A percentile compares a stretch with the other conserved stretches of the same genome.
Evolutionary conservation across 2,329 filamentous ascomycete genomes (phyloP).

Genomic region (Biscogniauxia mediterranea): DNA sequence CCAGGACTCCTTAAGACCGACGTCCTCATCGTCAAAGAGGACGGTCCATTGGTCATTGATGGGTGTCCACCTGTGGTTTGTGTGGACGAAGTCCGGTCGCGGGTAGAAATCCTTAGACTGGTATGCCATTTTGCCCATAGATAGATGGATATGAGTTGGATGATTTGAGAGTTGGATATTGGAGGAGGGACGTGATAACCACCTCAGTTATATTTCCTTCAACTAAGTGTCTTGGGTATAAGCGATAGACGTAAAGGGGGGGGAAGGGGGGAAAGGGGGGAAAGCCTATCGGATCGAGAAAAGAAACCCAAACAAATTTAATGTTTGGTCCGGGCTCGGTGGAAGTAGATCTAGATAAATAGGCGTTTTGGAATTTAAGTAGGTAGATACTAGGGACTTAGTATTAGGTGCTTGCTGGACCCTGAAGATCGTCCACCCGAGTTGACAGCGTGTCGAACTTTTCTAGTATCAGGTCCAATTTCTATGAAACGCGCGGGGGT

Average conservation of each 20-base stretch:
- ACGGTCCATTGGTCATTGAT: constrained; percentile 65
- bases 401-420: constrained; percentile 8
- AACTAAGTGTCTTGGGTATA: neutral
- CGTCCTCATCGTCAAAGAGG: constrained; percentile 63
- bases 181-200: neutral
- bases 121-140: constrained; percentile 26
- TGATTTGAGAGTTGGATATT: neutral
- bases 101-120: constrained; percentile 47
- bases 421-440: constrained; percentile 7
- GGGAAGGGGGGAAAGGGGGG: neutral
- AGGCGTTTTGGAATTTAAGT: no score
- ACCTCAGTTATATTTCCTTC: neutral
- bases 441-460: constrained; percentile 18
- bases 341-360: no score
- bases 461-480: constrained; percentile 13
- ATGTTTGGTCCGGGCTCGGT: neutral
- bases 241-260: neutral
- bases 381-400: no score
- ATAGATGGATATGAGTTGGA: neutral
- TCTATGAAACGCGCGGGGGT: constrained; percentile 27
- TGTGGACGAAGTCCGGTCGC: constrained; percentile 62
- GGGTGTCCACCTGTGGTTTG: constrained; percentile 54
- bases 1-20: constrained; percentile 53
- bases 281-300: neutral
- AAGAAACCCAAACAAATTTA: neutral